These are phyloP conservation scores for Apiospora kogelbergensis DNA, from an alignment of 2,329 filamentous ascomycete genomes.

Conservation along the genomic window DNA sequence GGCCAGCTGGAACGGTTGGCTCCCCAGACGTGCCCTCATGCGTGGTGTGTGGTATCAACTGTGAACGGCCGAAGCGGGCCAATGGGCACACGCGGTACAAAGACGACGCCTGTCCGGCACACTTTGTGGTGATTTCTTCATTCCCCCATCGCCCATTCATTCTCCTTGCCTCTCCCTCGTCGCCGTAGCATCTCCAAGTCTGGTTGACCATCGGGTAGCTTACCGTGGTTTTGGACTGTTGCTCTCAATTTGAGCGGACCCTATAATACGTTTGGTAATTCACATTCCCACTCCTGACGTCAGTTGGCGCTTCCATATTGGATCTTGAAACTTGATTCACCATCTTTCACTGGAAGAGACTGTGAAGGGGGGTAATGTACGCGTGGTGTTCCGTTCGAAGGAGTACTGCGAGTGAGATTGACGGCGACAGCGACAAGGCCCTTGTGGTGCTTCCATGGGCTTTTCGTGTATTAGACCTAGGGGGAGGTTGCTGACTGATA, in stretches of 20 bases:
- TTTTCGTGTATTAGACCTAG: not conserved
- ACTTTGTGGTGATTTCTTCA: not conserved
- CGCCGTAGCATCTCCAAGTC: not conserved
- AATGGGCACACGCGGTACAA: not conserved
- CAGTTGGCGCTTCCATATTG: not conserved
- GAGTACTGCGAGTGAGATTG: too few relatives aligned
- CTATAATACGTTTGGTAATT: not conserved
- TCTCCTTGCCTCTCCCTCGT: not conserved
- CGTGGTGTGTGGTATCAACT: not conserved
- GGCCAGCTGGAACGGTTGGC: constrained; percentile 1
- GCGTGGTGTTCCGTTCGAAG: too few relatives aligned
- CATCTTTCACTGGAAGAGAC: not conserved
- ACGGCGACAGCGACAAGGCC: too few relatives aligned
- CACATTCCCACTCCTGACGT: not conserved
- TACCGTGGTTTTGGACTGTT: not conserved
- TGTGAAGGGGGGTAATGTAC: too few relatives aligned
- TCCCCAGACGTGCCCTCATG: not conserved
- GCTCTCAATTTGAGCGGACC: not conserved
- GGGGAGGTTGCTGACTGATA: not conserved
- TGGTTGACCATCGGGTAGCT: not conserved
- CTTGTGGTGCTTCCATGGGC: not conserved
- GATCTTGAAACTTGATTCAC: not conserved
- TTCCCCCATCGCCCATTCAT: too few relatives aligned
- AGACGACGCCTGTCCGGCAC: not conserved
- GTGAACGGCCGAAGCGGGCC: not conserved